A percentile compares a stretch with the other conserved stretches of the same genome.
Evolutionary conservation across 345 rosid species (phyloP).

Genomic region (Excoecaria agallocha): DNA sequence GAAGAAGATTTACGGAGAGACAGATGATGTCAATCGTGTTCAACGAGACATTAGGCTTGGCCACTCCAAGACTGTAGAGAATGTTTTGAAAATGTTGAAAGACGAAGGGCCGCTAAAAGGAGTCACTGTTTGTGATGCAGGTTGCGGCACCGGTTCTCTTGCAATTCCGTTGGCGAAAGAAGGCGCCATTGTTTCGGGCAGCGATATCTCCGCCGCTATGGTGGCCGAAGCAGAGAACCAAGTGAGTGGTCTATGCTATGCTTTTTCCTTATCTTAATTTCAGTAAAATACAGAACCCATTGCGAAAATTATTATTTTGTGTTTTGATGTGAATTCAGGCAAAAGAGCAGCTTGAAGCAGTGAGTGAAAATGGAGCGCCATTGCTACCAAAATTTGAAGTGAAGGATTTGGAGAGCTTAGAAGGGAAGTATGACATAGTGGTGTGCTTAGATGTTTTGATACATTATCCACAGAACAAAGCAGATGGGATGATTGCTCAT

Average conservation of each 20-base stretch:
- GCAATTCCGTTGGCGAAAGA: constrained; percentile 79
- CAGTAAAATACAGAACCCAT: too few species aligned
- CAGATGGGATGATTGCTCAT: constrained; percentile 91
- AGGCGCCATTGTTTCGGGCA: constrained; percentile 82
- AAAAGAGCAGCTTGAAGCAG: constrained; percentile 51
- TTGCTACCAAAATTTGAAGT: constrained; percentile 75
- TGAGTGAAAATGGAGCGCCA: constrained; percentile 22
- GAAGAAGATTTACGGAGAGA: constrained; percentile 90
- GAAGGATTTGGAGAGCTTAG: constrained; percentile 75
- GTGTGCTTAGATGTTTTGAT: constrained; percentile 89
- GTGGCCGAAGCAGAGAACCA: constrained; percentile 83
- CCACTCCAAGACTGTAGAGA: constrained; percentile 86
- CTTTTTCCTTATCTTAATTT: background rate
- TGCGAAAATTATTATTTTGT: too few species aligned
- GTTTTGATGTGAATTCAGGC: constrained; percentile 37
- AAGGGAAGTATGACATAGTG: constrained; percentile 74
- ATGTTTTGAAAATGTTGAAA: constrained; percentile 58
- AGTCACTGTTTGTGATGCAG: constrained; percentile 84
- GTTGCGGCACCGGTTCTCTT: constrained; percentile 83
- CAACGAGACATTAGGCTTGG: constrained; percentile 81
- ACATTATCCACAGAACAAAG: constrained; percentile 91
- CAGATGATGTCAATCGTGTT: constrained; percentile 78
- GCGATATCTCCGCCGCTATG: constrained; percentile 93
- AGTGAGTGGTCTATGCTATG: constrained; percentile 28
- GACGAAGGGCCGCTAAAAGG: constrained; percentile 74